Evolutionary conservation across 352 stramenopile genomes (phyloP).

Genomic region (Phytophthora syringae): DNA sequence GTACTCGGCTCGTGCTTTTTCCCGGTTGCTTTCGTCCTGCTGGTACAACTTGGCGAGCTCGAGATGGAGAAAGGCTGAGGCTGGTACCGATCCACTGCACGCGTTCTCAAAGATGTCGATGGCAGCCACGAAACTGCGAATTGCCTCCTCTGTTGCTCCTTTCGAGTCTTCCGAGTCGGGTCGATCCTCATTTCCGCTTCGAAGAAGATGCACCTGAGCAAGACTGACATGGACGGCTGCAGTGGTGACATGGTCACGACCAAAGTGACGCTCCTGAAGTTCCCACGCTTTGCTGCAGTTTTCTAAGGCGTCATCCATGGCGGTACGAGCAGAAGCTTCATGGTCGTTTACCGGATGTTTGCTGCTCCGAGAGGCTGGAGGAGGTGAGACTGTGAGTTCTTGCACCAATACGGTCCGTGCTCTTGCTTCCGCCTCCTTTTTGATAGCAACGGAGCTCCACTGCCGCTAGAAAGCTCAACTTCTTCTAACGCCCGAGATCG

Average conservation of each 20-base stretch:
- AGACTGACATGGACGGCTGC: conserved; percentile 58
- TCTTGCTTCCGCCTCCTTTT: conserved; percentile 65
- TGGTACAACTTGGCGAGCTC: conserved; percentile 66
- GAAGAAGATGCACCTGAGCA: conserved; percentile 59
- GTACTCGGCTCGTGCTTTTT: conserved; percentile 31
- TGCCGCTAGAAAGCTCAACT: conserved; percentile 29
- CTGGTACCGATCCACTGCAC: conserved; percentile 61
- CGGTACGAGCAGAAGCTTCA: conserved; percentile 29
- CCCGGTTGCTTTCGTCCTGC: conserved; percentile 28
- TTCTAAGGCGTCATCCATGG: conserved; percentile 73
- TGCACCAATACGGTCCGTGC: conserved; percentile 47
- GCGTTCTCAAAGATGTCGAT: conserved; percentile 62
- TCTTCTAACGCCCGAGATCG: conserved; percentile 51
- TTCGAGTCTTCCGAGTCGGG: conserved; percentile 18
- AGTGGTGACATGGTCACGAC: conserved; percentile 61
- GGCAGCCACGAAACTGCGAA: conserved; percentile 53
- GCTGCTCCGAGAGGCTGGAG: conserved; percentile 8
- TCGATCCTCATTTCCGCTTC: conserved; percentile 15
- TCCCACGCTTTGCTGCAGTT: conserved; percentile 70
- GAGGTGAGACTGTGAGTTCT: conserved; percentile 42
- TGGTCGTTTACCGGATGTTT: conserved; percentile 12
- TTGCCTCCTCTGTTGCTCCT: conserved; percentile 41
- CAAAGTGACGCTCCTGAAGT: conserved; percentile 55
- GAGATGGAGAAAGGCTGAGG: conserved; percentile 63
- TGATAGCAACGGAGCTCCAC: conserved; percentile 29